A percentile compares a stretch with the other conserved stretches of the same genome.
These are phyloP conservation scores for Skeletonema tropicum DNA, from an alignment of 108 stramenopile genomes.

Conservation along the genomic window DNA sequence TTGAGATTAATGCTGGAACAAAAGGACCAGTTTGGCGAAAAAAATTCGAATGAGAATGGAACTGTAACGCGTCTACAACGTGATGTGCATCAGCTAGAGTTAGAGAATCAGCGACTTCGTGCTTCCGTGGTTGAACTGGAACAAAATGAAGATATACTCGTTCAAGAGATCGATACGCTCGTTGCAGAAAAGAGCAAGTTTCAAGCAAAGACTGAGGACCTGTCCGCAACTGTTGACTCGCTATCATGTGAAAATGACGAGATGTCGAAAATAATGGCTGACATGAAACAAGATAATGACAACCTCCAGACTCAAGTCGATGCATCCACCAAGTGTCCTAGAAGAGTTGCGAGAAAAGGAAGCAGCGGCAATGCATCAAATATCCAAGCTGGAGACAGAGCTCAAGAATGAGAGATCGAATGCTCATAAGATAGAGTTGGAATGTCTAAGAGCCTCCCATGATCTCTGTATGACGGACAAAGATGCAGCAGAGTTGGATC, in stretches of 20 bases:
- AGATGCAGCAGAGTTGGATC: slow-evolving; percentile 44
- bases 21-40: too few species aligned
- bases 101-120: slow-evolving; percentile 48
- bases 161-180: slow-evolving; percentile 43
- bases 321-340: background rate
- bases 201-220: slow-evolving; percentile 38
- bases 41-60: too few species aligned
- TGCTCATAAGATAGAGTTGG: slow-evolving; percentile 17
- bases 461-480: slow-evolving; percentile 37
- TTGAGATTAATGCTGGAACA: slow-evolving; percentile 12
- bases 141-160: slow-evolving; percentile 41
- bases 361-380: slow-evolving; percentile 24
- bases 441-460: slow-evolving; percentile 12
- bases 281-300: slow-evolving; percentile 12
- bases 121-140: slow-evolving; percentile 36
- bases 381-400: slow-evolving; percentile 30
- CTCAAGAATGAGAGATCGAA: slow-evolving; percentile 25
- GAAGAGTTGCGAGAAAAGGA: slow-evolving; percentile 23
- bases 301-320: slow-evolving; percentile 14
- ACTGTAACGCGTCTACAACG: slow-evolving; percentile 23
- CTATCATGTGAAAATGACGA: background rate
- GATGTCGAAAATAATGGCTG: background rate
- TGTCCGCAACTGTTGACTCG: slow-evolving; percentile 18
- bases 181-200: slow-evolving; percentile 35
- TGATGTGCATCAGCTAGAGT: slow-evolving; percentile 33